Conservation (phyloP, 2,329 filamentous ascomycete species). For the Plectosphaerella cucumerina region DNA sequence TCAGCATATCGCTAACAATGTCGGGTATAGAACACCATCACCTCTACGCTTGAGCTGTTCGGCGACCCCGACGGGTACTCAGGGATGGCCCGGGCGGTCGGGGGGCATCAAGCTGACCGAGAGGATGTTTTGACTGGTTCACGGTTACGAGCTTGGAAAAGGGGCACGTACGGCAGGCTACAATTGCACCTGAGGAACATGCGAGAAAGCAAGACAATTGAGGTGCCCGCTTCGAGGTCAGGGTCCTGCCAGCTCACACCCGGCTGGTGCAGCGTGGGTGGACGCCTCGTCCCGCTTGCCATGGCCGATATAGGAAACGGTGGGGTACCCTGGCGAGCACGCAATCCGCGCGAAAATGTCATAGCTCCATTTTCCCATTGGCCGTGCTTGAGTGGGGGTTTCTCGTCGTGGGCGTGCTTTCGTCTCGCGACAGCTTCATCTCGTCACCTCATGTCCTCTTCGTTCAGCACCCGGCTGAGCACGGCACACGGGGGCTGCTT, state of each 20-base stretch:
- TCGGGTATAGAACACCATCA: slow-evolving; percentile 37
- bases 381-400: background rate
- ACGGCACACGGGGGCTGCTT: too few species aligned
- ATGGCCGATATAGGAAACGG: slow-evolving; percentile 18
- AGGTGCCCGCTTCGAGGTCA: background rate
- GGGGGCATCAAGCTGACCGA: slow-evolving; percentile 17
- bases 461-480: too few species aligned
- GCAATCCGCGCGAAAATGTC: slow-evolving; percentile 22
- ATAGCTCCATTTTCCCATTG: slow-evolving; percentile 1
- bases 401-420: background rate
- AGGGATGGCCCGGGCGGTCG: slow-evolving; percentile 65
- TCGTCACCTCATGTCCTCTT: background rate
- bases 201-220: background rate
- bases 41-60: slow-evolving; percentile 61
- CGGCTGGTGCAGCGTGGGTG: background rate
- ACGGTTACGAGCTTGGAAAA: background rate
- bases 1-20: too few species aligned
- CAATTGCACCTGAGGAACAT: background rate
- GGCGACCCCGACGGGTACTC: slow-evolving; percentile 63
- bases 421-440: background rate
- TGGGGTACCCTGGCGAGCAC: slow-evolving; percentile 26
- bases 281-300: background rate
- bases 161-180: background rate
- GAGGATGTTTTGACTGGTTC: background rate
- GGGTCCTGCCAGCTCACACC: background rate